phyloP scores from a whole-genome alignment of 2,329 filamentous ascomycete species.

The Penicillium sp. region DNA sequence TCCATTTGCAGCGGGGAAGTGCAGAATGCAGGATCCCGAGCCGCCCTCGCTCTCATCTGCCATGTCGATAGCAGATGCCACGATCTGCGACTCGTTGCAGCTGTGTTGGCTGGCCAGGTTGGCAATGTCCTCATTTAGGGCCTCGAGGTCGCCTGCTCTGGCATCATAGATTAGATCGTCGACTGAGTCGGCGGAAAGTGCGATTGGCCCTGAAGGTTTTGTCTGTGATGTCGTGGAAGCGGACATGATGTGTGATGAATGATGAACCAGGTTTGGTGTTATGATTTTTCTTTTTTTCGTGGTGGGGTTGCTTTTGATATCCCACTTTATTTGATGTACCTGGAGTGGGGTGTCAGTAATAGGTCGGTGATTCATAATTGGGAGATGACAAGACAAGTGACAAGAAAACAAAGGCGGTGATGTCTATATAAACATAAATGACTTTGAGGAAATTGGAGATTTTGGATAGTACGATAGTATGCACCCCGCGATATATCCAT shows the following conservation, averaged over 20 bases:
- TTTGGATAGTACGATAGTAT: background rate
- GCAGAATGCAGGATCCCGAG: conserved; percentile 56
- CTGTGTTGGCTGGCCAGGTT: conserved; percentile 62
- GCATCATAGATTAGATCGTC: conserved; percentile 90
- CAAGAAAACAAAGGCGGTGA: background rate
- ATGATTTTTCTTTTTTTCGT: conserved; percentile 6
- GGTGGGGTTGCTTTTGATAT: conserved; percentile 7
- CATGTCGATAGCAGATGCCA: conserved; percentile 69
- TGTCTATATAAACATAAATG: background rate
- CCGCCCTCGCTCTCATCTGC: conserved; percentile 69
- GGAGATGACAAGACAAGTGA: background rate
- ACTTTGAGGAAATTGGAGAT: background rate
- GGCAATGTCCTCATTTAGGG: conserved; percentile 61
- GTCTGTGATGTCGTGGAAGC: conserved; percentile 13
- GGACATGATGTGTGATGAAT: conserved; percentile 12
- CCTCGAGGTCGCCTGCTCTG: conserved; percentile 70
- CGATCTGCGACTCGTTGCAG: conserved; percentile 59
- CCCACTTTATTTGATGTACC: conserved; percentile 3
- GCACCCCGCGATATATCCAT: conserved; percentile 11
- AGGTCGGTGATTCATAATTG: background rate
- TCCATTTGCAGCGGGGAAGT: conserved; percentile 92
- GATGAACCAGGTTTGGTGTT: background rate
- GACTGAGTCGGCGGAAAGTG: conserved; percentile 72
- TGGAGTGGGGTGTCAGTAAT: conserved; percentile 2
- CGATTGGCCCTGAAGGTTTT: conserved; percentile 26